phyloP scores from a whole-genome alignment of 768 basidiomycete genomes.

The Tremella yokohamensis region DNA sequence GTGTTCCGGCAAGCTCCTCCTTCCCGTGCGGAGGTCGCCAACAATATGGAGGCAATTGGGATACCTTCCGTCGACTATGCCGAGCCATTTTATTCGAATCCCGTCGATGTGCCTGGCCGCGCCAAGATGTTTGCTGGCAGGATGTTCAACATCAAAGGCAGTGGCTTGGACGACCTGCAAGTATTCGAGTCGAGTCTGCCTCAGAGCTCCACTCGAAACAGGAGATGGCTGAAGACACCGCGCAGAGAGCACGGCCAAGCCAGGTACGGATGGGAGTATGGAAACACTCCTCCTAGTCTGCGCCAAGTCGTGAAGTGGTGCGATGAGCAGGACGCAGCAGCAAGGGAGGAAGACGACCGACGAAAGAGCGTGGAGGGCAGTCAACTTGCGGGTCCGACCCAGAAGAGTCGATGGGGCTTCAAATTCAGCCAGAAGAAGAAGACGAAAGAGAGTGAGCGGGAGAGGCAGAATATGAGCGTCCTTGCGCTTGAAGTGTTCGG shows the following conservation, averaged over 20 bases:
- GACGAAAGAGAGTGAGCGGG: slow-evolving; percentile 55
- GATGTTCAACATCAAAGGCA: slow-evolving; percentile 67
- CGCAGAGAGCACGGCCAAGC: slow-evolving; percentile 1
- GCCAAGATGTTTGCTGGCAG: slow-evolving; percentile 76
- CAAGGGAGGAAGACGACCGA: slow-evolving; percentile 10
- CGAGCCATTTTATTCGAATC: slow-evolving; percentile 74
- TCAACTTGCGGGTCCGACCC: slow-evolving; percentile 73
- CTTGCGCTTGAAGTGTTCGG: slow-evolving; percentile 83
- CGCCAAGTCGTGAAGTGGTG: slow-evolving; percentile 62
- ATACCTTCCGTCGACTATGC: slow-evolving; percentile 66
- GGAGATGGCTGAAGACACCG: slow-evolving; percentile 26
- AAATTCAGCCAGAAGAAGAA: slow-evolving; percentile 59
- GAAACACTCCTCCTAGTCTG: slow-evolving; percentile 61
- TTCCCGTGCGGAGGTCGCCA: slow-evolving; percentile 9
- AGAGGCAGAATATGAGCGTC: slow-evolving; percentile 70
- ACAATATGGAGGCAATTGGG: slow-evolving; percentile 50
- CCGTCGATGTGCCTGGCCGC: slow-evolving; percentile 64
- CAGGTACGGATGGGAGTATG: slow-evolving; percentile 75
- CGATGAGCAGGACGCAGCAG: slow-evolving; percentile 38
- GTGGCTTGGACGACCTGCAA: slow-evolving; percentile 59
- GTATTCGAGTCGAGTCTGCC: slow-evolving; percentile 56
- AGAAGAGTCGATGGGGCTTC: slow-evolving; percentile 65
- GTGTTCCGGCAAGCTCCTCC: slow-evolving; percentile 19
- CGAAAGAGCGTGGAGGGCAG: slow-evolving; percentile 1
- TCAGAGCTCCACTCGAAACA: background rate